Conservation (phyloP, 2,329 filamentous ascomycete species). For the Cercospora sp. region DNA sequence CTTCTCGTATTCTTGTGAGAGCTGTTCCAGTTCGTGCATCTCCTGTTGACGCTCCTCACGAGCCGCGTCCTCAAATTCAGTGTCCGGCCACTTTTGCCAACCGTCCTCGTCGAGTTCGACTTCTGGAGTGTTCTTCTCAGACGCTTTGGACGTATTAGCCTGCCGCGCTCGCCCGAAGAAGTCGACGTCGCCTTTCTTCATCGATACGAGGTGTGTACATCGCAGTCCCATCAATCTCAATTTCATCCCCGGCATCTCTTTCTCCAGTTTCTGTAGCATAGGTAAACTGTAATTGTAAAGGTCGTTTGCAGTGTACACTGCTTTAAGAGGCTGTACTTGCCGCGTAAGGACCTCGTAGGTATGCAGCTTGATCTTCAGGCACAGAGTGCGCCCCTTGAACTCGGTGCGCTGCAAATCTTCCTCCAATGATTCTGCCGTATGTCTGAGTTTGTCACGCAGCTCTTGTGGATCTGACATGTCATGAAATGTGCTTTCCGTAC, state of each 20-base stretch:
- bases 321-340: conserved; percentile 72
- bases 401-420: conserved; percentile 77
- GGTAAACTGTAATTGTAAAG: conserved; percentile 79
- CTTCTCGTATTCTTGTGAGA: conserved; percentile 60
- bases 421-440: conserved; percentile 81
- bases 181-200: conserved; percentile 73
- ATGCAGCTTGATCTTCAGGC: conserved; percentile 89
- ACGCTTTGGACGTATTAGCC: conserved; percentile 33
- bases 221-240: conserved; percentile 84
- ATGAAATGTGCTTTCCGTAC: conserved; percentile 87
- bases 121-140: conserved; percentile 38
- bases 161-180: conserved; percentile 67
- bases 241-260: conserved; percentile 76
- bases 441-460: conserved; percentile 74
- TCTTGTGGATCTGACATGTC: conserved; percentile 71
- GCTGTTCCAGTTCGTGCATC: conserved; percentile 60
- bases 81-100: conserved; percentile 70
- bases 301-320: conserved; percentile 73
- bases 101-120: conserved; percentile 50
- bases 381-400: conserved; percentile 87
- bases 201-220: conserved; percentile 83
- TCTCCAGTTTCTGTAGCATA: conserved; percentile 80
- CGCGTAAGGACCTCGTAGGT: conserved; percentile 89
- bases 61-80: conserved; percentile 64
- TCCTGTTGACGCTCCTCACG: conserved; percentile 62